These are phyloP conservation scores for Sordariomycetes sp. DNA, from an alignment of 2,329 filamentous ascomycete species.

Conservation along the genomic window DNA sequence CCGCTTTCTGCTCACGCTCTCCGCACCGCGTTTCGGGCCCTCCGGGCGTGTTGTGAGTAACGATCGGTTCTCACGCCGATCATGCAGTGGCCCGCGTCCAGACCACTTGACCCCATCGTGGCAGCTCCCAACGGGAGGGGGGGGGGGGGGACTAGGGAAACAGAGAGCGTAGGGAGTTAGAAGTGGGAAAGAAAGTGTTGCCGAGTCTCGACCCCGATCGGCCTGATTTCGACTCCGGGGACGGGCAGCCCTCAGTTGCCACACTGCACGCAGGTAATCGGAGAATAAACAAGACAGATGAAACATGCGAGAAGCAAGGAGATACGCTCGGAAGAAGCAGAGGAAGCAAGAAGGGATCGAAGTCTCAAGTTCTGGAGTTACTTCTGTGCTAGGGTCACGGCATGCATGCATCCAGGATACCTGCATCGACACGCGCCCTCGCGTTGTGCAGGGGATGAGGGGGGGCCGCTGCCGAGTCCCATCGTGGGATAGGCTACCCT, in stretches of 20 bases:
- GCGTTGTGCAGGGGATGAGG: background rate
- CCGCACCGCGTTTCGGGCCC: background rate
- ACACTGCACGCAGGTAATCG: background rate
- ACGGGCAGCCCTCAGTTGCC: background rate
- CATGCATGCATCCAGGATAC: background rate
- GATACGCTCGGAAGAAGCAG: background rate
- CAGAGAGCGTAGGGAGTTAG: background rate
- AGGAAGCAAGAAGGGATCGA: background rate
- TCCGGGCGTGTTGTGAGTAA: background rate
- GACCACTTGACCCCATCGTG: background rate
- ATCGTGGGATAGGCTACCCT: background rate
- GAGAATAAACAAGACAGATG: background rate
- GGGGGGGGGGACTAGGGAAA: background rate
- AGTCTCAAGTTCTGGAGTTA: background rate
- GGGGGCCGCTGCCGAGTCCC: background rate
- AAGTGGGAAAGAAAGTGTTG: background rate
- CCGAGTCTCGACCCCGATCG: background rate
- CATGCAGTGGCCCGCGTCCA: background rate
- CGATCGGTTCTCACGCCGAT: background rate
- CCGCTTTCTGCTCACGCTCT: background rate
- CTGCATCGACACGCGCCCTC: background rate
- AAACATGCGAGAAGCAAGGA: background rate
- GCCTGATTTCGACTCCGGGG: background rate
- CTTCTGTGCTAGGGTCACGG: background rate
- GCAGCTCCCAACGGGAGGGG: too few species aligned